These are phyloP conservation scores for Fusarium subglutinans DNA, from an alignment of 2,329 filamentous ascomycete species.

Conservation along the genomic window DNA sequence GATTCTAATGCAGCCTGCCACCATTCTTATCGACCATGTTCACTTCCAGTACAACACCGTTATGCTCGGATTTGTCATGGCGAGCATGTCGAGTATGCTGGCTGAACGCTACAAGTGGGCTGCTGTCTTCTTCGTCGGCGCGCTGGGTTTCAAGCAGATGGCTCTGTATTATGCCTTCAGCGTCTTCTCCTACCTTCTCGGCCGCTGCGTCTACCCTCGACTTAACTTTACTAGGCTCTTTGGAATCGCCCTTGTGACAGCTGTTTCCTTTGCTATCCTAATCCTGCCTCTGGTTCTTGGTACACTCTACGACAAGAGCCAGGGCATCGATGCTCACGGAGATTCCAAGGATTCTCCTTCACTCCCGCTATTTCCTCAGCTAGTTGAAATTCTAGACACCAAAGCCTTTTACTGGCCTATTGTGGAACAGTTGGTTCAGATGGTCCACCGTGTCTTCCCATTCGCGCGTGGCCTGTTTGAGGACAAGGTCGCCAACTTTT, in stretches of 20 bases:
- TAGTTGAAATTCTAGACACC: constrained; percentile 68
- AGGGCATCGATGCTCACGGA: constrained; percentile 66
- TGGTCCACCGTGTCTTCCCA: constrained; percentile 92
- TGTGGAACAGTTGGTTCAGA: constrained; percentile 81
- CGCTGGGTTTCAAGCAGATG: constrained; percentile 99
- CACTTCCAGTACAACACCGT: constrained; percentile 99
- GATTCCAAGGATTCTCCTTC: constrained; percentile 67
- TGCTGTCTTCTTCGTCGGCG: constrained; percentile 90
- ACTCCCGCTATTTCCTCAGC: constrained; percentile 68
- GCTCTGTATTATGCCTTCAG: constrained; percentile 95
- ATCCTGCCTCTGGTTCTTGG: constrained; percentile 80
- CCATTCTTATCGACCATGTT: constrained; percentile 92
- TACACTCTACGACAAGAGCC: constrained; percentile 73
- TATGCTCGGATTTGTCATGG: constrained; percentile 91
- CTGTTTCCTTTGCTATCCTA: constrained; percentile 77
- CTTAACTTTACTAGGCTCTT: constrained; percentile 75
- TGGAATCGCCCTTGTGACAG: constrained; percentile 77
- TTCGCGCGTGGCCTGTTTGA: constrained; percentile 97
- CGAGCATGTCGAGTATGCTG: constrained; percentile 87
- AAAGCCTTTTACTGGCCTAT: constrained; percentile 77
- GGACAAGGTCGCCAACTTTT: constrained; percentile 98
- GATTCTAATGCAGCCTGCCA: constrained; percentile 89
- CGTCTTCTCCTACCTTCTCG: constrained; percentile 91
- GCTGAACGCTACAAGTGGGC: constrained; percentile 88
- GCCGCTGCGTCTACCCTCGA: constrained; percentile 81